Evolutionary conservation across 257 asterid genomes (phyloP), one percentile per base, ranked within the genome.

Genomic region (Gentiana straminea): DNA sequence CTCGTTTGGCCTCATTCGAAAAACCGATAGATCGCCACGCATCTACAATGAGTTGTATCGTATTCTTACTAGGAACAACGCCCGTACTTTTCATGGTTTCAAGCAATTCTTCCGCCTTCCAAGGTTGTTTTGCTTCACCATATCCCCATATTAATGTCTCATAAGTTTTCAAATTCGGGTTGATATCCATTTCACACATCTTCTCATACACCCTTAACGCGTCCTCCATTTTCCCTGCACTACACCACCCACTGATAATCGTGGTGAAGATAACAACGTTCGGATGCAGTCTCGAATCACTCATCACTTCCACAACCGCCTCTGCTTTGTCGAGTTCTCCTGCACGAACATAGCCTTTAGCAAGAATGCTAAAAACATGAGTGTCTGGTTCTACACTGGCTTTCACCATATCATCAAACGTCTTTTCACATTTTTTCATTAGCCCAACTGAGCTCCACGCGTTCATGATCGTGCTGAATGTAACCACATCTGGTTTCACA

Each of bases 201-300:
- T 62, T 77, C 58, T 81, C 72, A 12, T 66, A 88, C 44, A 81
- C 34, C 70, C 73, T 68, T 33, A 79, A 52, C 6, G 95, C 98
- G 34, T 49, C 35, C 10, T 83, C 91, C 97, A 92, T 92, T 67
- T 75, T 73, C 5, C 93, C 94, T 10, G 79, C 73, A 66, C 86
- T 92, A 53, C 98, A 92, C 98, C 97, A 92, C 35, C 98, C 98
- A 60, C 95, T 83, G 60, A 88, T 92, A 76, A 92, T 77, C 33
- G 95, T 88, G 5, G 98, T 92, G 89, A 85, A 92, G 60, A 83
- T 81, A 2, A 92, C 93, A 0, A 74, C 97, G 36, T 92, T 92
- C 1, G 98, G 95, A 58, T 66, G 71, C 52, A 88, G 84, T 35
- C 74, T 73, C 0, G 81, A 75, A 51, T 72, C 49, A 7, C 24